Evolutionary conservation across 2,329 filamentous ascomycete genomes (phyloP).

Genomic region (Penicillium sp.): DNA sequence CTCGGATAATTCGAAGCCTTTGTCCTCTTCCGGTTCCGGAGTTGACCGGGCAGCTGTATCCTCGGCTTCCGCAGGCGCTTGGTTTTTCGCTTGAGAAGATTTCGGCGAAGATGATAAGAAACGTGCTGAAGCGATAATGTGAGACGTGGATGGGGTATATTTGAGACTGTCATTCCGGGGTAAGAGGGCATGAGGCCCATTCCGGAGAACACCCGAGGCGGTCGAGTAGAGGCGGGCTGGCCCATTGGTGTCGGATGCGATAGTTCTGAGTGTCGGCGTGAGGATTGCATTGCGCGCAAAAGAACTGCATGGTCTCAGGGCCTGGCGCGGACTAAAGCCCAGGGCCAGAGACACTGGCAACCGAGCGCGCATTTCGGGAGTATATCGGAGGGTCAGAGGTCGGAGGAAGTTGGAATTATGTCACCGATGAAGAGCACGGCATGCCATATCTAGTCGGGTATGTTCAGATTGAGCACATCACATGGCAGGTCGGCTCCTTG

Average conservation of each 20-base stretch:
- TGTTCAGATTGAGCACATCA: constrained; percentile 8
- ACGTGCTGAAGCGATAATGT: constrained; percentile 26
- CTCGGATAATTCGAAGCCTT: constrained; percentile 72
- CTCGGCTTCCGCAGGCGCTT: constrained; percentile 20
- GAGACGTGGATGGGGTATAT: constrained; percentile 14
- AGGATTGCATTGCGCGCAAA: constrained; percentile 22
- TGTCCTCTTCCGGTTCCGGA: constrained; percentile 54
- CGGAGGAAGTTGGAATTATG: constrained; percentile 25
- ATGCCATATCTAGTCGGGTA: constrained; percentile 35
- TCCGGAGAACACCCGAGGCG: constrained; percentile 22
- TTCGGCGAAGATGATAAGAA: constrained; percentile 29
- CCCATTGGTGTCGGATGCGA: constrained; percentile 7
- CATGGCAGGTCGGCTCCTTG: constrained; percentile 10
- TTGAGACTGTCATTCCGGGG: constrained; percentile 16
- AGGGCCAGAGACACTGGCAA: constrained; percentile 39
- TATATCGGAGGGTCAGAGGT: constrained; percentile 13
- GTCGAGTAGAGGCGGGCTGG: constrained; percentile 27
- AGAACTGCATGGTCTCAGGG: constrained; percentile 20
- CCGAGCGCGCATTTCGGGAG: constrained; percentile 44
- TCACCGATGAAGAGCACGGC: constrained; percentile 24
- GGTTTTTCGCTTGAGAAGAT: constrained; percentile 28
- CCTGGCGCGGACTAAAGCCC: constrained; percentile 30
- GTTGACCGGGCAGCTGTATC: constrained; percentile 34
- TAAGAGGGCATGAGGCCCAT: constrained; percentile 15
- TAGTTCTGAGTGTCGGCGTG: constrained; percentile 1